Base-by-base conservation (phyloP, 2,329 filamentous ascomycete species). In the Colletotrichum shisoi region DNA sequence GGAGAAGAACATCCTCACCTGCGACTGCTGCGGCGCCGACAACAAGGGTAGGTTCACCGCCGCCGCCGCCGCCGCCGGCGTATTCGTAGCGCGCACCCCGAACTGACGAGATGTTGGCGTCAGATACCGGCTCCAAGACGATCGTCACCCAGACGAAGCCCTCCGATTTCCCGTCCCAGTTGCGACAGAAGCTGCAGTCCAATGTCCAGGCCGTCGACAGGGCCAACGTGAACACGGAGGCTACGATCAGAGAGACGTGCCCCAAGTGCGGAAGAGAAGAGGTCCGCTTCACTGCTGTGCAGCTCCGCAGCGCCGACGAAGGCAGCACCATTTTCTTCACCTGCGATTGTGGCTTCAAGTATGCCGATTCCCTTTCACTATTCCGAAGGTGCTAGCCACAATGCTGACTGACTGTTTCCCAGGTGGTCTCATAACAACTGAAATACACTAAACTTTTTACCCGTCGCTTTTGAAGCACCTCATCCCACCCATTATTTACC, bases 221-320 rank as follows among this genome's bases (percentile, higher is more conserved):
- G 65, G 89, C 91, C 73, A 92, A 94, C 73, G 83, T 93, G 72
- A 86, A 90, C 74, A 93, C 89, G 48, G 91, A 91, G 75, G 91
- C 89, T 57, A 83, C 76, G 49, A 91, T 86, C 72, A 81, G 86
- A 68, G 84, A 90, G 76, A 88, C 85, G 51, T 98, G 95, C 76
- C 86, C 90, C 52, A 89, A 93, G 74, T 98, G 95, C 77, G 92
- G 90, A 17, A 84, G 88, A 60, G 89, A 88, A 60, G 90, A 96
- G 76, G 93, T 98, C 78, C 91, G 89, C 72, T 98, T 90, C 77
- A 91, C 92, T 57, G 91, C 91, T 3, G 87, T 93, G 68, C 95
- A 99, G 77, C 81, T 97, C 73, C 90, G 94, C 72, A 89, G 93
- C 82, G 95, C 94, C 62, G 95, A 99, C 77, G 94, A 98, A 87